Percentiles rank a stretch among this genome's conserved stretches.
These are phyloP conservation scores for Trypanosoma boissoni DNA, from an alignment of 208 protist species.

Conservation along the genomic window DNA sequence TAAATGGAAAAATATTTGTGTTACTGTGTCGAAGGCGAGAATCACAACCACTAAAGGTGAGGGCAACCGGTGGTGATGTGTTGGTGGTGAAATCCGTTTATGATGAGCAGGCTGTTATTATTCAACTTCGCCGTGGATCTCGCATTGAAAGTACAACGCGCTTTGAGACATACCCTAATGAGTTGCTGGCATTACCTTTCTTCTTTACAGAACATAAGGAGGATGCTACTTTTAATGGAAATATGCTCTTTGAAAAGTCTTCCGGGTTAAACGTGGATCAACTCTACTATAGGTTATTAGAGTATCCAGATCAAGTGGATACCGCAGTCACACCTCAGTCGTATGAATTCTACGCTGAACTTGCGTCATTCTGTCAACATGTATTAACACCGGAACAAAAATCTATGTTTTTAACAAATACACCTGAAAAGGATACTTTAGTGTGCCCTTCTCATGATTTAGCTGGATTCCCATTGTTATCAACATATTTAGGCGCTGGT, in stretches of 20 bases:
- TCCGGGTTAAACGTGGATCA: constrained; percentile 35
- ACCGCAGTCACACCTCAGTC: constrained; percentile 32
- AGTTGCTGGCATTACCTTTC: constrained; percentile 54
- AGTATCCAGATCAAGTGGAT: constrained; percentile 22
- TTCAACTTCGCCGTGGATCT: constrained; percentile 46
- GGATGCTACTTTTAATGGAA: constrained; percentile 51
- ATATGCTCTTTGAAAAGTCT: constrained; percentile 36
- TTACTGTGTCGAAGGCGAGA: constrained; percentile 44
- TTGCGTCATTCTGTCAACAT: constrained; percentile 67
- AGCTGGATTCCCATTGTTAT: constrained; percentile 52
- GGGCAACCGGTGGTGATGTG: constrained; percentile 50
- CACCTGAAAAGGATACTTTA: constrained; percentile 2
- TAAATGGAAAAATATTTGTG: constrained; percentile 65
- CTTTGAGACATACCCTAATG: constrained; percentile 46
- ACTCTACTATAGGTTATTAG: constrained; percentile 52
- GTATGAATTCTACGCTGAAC: constrained; percentile 81
- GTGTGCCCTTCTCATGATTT: constrained; percentile 64
- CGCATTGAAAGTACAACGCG: constrained; percentile 47
- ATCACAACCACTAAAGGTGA: constrained; percentile 48
- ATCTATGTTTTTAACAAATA: background rate
- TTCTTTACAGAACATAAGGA: constrained; percentile 50
- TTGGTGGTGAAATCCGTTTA: constrained; percentile 67
- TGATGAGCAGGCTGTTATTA: constrained; percentile 45
- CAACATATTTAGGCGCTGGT: constrained; percentile 43
- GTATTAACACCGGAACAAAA: constrained; percentile 25